Conservation (phyloP, 2,329 filamentous ascomycete species). For the Fusarium virguliforme region DNA sequence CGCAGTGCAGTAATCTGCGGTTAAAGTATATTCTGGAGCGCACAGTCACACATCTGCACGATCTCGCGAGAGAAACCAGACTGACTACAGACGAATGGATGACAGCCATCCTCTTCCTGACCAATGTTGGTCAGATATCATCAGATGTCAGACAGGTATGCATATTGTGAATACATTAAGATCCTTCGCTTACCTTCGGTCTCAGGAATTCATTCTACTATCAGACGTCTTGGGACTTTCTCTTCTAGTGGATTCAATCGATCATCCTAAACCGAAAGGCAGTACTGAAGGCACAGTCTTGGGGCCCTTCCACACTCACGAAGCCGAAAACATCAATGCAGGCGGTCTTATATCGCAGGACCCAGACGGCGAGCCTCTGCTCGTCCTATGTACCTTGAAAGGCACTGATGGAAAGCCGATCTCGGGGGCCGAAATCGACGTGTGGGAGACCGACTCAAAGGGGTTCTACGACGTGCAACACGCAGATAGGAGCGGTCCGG, state of each 20-base stretch:
- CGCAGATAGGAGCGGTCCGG: slow-evolving; percentile 64
- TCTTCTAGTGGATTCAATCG: slow-evolving; percentile 68
- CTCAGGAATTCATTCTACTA: slow-evolving; percentile 81
- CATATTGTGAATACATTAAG: too few species aligned
- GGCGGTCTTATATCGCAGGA: slow-evolving; percentile 76
- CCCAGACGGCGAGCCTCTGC: slow-evolving; percentile 74
- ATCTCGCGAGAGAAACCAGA: slow-evolving; percentile 58
- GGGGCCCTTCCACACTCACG: slow-evolving; percentile 87
- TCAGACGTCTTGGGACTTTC: slow-evolving; percentile 83
- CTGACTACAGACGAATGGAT: slow-evolving; percentile 83
- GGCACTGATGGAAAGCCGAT: slow-evolving; percentile 75
- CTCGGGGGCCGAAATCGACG: slow-evolving; percentile 76
- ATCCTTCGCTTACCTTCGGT: too few species aligned
- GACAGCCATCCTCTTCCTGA: slow-evolving; percentile 78
- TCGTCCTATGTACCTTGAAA: slow-evolving; percentile 77
- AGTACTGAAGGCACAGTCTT: slow-evolving; percentile 84
- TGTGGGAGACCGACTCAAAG: slow-evolving; percentile 86
- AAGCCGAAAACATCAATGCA: too few species aligned
- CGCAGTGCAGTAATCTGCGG: too few species aligned
- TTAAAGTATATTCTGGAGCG: slow-evolving; percentile 59
- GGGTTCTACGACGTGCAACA: slow-evolving; percentile 86
- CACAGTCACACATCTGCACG: slow-evolving; percentile 80
- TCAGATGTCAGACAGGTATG: slow-evolving; percentile 75
- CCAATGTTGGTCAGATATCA: slow-evolving; percentile 77
- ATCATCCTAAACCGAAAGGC: slow-evolving; percentile 70